A percentile compares a stretch with the other conserved stretches of the same genome.
Conservation (phyloP, 108 stramenopile genomes). For the Nitzschia sp. region DNA sequence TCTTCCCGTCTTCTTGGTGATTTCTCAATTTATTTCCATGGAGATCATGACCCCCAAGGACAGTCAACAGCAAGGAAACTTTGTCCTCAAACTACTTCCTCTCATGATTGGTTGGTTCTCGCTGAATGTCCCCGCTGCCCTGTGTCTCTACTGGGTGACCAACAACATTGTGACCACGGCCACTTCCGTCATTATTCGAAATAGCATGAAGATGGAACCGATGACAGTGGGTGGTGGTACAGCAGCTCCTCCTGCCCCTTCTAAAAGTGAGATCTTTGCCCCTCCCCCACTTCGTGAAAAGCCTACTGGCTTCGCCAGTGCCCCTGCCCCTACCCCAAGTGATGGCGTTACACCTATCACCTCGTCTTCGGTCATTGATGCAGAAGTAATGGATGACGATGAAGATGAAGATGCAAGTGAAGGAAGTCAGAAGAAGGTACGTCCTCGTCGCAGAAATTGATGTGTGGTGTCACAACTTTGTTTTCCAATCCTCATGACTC, state of each 20-base stretch:
- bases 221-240: conserved; percentile 32
- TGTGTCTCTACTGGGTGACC: conserved; percentile 95
- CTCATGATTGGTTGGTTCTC: conserved; percentile 96
- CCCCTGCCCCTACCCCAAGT: background rate
- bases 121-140: conserved; percentile 92
- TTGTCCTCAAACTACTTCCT: conserved; percentile 89
- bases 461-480: too few species aligned
- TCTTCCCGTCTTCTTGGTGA: conserved; percentile 79
- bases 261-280: conserved; percentile 50
- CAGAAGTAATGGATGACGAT: conserved; percentile 46
- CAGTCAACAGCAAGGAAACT: conserved; percentile 69
- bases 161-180: conserved; percentile 95
- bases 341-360: conserved; percentile 39
- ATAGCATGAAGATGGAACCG: conserved; percentile 48
- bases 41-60: conserved; percentile 79
- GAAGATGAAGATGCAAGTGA: background rate
- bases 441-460: background rate
- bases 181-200: conserved; percentile 74
- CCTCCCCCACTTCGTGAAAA: conserved; percentile 81
- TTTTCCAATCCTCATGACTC: too few species aligned
- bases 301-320: conserved; percentile 69
- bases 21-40: conserved; percentile 89
- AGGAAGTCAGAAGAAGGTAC: background rate
- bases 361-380: conserved; percentile 35
- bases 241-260: conserved; percentile 26